These are phyloP conservation scores for Beauveria scarabaeidicola DNA, from an alignment of 2,329 filamentous ascomycete species.

Conservation along the genomic window DNA sequence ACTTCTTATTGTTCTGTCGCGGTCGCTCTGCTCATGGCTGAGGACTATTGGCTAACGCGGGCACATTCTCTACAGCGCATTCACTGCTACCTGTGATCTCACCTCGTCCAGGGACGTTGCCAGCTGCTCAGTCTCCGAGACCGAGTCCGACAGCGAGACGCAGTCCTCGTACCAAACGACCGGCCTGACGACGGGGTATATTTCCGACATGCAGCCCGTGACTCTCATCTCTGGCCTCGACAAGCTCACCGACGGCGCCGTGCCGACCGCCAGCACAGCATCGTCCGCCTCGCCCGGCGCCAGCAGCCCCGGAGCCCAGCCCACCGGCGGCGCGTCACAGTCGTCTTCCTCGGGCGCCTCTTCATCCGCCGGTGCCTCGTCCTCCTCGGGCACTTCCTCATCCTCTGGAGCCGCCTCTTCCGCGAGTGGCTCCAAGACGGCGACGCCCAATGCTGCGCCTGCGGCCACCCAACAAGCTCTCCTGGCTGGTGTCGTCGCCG, in stretches of 20 bases:
- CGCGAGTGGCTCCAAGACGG: constrained; percentile 13
- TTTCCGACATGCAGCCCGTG: constrained; percentile 19
- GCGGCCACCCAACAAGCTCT: constrained; percentile 27
- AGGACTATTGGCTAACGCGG: neutral
- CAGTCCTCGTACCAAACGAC: constrained; percentile 1
- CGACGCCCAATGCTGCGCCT: constrained; percentile 23
- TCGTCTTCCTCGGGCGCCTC: constrained; percentile 11
- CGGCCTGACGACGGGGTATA: constrained; percentile 16
- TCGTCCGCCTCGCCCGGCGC: neutral
- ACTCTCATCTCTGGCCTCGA: constrained; percentile 31
- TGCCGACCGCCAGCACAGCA: constrained; percentile 12
- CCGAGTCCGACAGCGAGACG: neutral
- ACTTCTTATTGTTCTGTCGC: neutral
- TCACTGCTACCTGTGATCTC: constrained; percentile 18
- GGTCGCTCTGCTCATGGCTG: neutral
- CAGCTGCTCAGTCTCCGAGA: constrained; percentile 16
- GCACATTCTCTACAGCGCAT: neutral
- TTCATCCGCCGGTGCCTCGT: constrained; percentile 10
- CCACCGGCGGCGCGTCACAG: constrained; percentile 1
- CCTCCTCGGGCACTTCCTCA: constrained; percentile 13
- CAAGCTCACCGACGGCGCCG: constrained; percentile 20
- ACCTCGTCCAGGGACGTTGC: constrained; percentile 17
- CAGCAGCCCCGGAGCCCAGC: constrained; percentile 1
- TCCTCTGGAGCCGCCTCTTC: constrained; percentile 13
- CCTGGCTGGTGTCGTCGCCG: constrained; percentile 26